Percentiles rank a stretch among this genome's conserved stretches.
Conservation (phyloP, 2,329 filamentous ascomycete genomes). For the Colletotrichum siamense region DNA sequence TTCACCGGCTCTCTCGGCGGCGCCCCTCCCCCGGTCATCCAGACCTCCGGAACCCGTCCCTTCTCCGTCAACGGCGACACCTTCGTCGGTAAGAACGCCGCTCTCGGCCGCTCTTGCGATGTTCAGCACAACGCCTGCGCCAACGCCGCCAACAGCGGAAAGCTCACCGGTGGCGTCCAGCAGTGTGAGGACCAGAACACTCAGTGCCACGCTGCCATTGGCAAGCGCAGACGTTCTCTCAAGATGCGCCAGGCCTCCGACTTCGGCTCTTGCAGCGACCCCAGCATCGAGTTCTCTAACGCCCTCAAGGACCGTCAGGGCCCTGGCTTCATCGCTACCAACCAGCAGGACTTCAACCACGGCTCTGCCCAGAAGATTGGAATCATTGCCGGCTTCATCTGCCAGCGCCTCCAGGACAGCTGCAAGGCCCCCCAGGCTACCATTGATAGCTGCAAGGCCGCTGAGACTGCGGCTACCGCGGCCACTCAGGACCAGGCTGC, state of each 20-base stretch:
- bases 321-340: constrained; percentile 43
- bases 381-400: constrained; percentile 54
- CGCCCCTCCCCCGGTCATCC: constrained; percentile 45
- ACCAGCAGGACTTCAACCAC: constrained; percentile 53
- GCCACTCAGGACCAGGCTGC: constrained; percentile 27
- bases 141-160: constrained; percentile 51
- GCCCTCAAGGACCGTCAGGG: constrained; percentile 54
- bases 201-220: constrained; percentile 35
- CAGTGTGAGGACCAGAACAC: constrained; percentile 50
- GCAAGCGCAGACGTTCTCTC: constrained; percentile 24
- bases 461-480: constrained; percentile 21
- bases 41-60: constrained; percentile 40
- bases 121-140: constrained; percentile 57
- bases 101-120: constrained; percentile 53
- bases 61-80: constrained; percentile 60
- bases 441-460: constrained; percentile 10
- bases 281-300: constrained; percentile 53
- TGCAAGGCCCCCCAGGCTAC: constrained; percentile 25
- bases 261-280: constrained; percentile 52
- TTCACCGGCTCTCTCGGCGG: constrained; percentile 51
- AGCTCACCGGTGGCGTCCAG: constrained; percentile 36
- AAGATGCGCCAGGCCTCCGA: constrained; percentile 30
- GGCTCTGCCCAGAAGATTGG: constrained; percentile 47
- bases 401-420: constrained; percentile 40
- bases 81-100: constrained; percentile 54